Evolutionary conservation across 768 basidiomycete species (phyloP).

Genomic region (Collybia sordida): DNA sequence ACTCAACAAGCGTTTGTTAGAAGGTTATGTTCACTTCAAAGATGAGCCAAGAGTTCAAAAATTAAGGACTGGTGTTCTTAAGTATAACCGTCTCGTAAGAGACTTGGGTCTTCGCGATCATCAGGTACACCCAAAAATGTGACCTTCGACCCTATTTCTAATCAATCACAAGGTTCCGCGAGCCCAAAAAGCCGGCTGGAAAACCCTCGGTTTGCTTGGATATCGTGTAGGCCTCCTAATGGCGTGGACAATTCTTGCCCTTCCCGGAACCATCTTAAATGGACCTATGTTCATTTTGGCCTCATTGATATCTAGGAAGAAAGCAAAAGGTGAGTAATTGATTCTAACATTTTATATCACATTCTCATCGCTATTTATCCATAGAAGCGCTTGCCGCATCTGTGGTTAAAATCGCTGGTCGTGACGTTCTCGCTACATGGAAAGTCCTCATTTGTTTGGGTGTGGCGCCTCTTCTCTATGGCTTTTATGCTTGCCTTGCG

Average conservation of each 20-base stretch:
- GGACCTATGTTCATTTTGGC: constrained; percentile 92
- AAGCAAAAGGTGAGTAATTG: constrained; percentile 70
- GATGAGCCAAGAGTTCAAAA: constrained; percentile 88
- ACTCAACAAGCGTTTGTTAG: constrained; percentile 87
- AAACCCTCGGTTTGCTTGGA: constrained; percentile 76
- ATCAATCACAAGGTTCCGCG: constrained; percentile 64
- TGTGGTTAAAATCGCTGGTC: constrained; percentile 91
- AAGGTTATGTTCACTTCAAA: constrained; percentile 91
- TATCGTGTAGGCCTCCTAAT: constrained; percentile 80
- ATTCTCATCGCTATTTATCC: constrained; percentile 1
- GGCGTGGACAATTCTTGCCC: constrained; percentile 80
- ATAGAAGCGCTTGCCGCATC: constrained; percentile 95
- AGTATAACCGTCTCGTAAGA: constrained; percentile 85
- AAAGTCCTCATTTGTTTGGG: constrained; percentile 93
- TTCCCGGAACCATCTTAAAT: constrained; percentile 91
- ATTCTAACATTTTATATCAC: background rate
- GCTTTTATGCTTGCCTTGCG: constrained; percentile 79
- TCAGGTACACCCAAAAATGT: constrained; percentile 51
- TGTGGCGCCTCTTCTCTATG: constrained; percentile 84
- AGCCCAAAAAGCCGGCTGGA: constrained; percentile 84
- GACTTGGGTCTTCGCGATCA: constrained; percentile 94
- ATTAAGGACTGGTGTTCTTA: constrained; percentile 75
- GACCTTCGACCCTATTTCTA: background rate
- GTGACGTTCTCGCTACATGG: constrained; percentile 97
- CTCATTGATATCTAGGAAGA: constrained; percentile 81